These are phyloP conservation scores for Annulohypoxylon maeteangense DNA, from an alignment of 495 filamentous ascomycete species.

Conservation along the genomic window DNA sequence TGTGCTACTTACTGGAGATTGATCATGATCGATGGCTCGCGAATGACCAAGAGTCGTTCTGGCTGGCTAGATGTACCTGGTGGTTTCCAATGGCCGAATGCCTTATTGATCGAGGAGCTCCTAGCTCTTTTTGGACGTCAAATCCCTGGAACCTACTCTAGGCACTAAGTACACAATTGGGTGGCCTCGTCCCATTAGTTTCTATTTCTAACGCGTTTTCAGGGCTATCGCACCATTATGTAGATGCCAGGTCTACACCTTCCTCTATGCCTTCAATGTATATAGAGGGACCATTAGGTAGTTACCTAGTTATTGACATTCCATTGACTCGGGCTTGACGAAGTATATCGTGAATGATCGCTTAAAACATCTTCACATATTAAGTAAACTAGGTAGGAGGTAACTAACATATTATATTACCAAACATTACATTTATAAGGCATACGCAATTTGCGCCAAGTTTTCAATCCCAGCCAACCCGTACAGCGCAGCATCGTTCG, in stretches of 20 bases:
- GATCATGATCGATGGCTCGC: neutral
- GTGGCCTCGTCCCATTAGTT: too few relatives aligned
- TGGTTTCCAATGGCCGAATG: neutral
- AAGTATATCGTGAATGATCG: too few relatives aligned
- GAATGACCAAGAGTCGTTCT: neutral
- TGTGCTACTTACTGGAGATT: neutral
- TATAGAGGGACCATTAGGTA: too few relatives aligned
- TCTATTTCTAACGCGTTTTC: too few relatives aligned
- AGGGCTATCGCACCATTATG: too few relatives aligned
- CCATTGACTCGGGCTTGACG: neutral
- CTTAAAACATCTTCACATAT: too few relatives aligned
- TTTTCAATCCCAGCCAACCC: conserved; percentile 59
- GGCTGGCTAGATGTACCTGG: neutral
- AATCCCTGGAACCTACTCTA: too few relatives aligned
- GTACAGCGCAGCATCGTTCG: conserved; percentile 58
- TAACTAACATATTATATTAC: neutral
- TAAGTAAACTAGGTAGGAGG: neutral
- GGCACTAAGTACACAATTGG: too few relatives aligned
- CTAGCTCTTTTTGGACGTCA: neutral
- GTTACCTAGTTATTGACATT: neutral
- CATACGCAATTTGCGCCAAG: conserved; percentile 51
- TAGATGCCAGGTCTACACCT: too few relatives aligned
- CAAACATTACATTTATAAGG: conserved; percentile 16
- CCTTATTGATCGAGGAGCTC: conserved; percentile 5
- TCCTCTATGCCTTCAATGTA: too few relatives aligned